Percentiles rank a stretch among this genome's conserved stretches.
phyloP scores from a whole-genome alignment of 345 rosid genomes.

The Microthlaspi erraticum region DNA sequence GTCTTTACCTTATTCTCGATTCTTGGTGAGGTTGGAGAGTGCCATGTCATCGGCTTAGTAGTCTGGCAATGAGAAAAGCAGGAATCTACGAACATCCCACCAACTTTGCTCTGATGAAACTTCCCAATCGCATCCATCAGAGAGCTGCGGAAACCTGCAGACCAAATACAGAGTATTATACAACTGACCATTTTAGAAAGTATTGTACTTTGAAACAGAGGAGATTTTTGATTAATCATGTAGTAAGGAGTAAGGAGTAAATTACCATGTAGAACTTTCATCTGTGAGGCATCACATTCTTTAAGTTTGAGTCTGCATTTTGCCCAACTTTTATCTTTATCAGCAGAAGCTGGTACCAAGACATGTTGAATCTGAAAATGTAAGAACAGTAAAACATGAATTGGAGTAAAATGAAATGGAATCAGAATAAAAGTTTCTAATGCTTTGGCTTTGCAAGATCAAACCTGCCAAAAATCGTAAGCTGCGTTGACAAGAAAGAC shows the following conservation, averaged over 20 bases:
- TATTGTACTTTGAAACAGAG: slow-evolving; percentile 8
- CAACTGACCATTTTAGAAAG: slow-evolving; percentile 8
- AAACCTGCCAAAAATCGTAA: slow-evolving; percentile 97
- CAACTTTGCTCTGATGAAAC: slow-evolving; percentile 53
- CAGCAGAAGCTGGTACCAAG: slow-evolving; percentile 67
- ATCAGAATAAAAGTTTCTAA: not conserved
- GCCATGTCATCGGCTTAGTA: slow-evolving; percentile 67
- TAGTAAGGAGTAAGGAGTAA: too few relatives aligned
- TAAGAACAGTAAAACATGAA: slow-evolving; percentile 32
- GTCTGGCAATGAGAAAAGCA: slow-evolving; percentile 89
- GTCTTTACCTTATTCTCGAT: slow-evolving; percentile 62
- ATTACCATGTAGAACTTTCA: slow-evolving; percentile 70
- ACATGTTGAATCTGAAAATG: slow-evolving; percentile 67
- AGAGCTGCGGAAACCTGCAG: slow-evolving; percentile 70
- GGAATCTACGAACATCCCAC: slow-evolving; percentile 81
- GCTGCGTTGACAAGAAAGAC: slow-evolving; percentile 82
- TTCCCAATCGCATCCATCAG: slow-evolving; percentile 57
- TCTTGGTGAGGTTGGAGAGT: slow-evolving; percentile 69
- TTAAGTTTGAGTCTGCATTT: slow-evolving; percentile 66
- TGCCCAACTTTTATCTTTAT: slow-evolving; percentile 62
- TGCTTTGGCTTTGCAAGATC: slow-evolving; percentile 5
- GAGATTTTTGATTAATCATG: not conserved
- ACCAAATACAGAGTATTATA: not conserved
- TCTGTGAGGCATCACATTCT: slow-evolving; percentile 63
- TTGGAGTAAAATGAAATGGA: slow-evolving; percentile 17